Conservation (phyloP, 202 grass and related monocot genomes). For the Schoenoplectus tabernaemontani region DNA sequence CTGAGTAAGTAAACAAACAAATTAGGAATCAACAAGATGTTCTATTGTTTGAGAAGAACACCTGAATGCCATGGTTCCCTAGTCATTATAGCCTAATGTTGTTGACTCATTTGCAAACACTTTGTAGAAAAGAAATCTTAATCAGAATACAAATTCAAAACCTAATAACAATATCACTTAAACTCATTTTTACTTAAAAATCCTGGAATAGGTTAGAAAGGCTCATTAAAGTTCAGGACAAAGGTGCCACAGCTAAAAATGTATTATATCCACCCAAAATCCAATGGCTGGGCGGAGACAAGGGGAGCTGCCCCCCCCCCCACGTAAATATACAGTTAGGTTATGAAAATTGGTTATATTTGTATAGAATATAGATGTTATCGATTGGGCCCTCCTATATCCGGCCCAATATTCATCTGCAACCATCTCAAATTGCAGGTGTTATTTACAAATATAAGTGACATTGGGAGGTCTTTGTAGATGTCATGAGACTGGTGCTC, state of each 20-base stretch:
- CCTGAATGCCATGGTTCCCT: neutral
- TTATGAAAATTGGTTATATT: too few relatives aligned
- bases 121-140: neutral
- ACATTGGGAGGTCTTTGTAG: neutral
- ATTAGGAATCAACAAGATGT: neutral
- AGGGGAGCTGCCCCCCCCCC: too few relatives aligned
- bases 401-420: too few relatives aligned
- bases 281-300: neutral
- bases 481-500: neutral
- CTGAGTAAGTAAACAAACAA: constrained; percentile 20
- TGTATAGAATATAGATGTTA: too few relatives aligned
- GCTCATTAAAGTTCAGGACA: neutral
- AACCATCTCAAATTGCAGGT: neutral
- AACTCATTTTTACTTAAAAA: neutral
- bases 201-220: neutral
- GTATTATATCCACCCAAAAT: neutral
- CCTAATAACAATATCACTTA: neutral
- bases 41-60: neutral
- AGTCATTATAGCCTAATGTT: neutral
- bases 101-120: neutral
- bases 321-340: too few relatives aligned
- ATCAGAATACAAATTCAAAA: neutral
- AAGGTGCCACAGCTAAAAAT: neutral
- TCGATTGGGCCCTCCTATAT: too few relatives aligned
- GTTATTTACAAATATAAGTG: neutral